Evolutionary conservation across 1,139 yeast genomes (phyloP).

Genomic region (Taphrina communis): DNA sequence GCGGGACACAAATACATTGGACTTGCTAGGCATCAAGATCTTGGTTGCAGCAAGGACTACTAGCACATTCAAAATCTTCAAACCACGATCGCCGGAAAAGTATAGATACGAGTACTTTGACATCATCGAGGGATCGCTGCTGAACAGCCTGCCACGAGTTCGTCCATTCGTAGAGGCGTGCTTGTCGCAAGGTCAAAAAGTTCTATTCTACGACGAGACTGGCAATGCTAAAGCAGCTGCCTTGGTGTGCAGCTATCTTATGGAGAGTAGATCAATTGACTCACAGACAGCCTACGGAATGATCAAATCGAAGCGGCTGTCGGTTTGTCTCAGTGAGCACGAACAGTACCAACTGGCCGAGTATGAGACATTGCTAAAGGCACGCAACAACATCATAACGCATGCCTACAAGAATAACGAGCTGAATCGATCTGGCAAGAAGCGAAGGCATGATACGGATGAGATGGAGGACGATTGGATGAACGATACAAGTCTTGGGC

Average conservation of each 20-base stretch:
- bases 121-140: constrained; percentile 30
- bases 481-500: background rate
- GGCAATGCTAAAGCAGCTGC: constrained; percentile 37
- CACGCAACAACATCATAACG: constrained; percentile 18
- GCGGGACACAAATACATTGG: constrained; percentile 27
- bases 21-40: constrained; percentile 19
- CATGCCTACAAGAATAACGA: constrained; percentile 29
- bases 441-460: constrained; percentile 17
- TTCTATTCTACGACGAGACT: constrained; percentile 34
- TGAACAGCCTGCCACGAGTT: constrained; percentile 15
- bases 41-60: constrained; percentile 33
- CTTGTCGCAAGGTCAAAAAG: constrained; percentile 16
- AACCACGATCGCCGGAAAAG: constrained; percentile 22
- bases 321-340: constrained; percentile 26
- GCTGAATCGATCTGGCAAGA: constrained; percentile 17
- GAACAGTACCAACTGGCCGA: constrained; percentile 32
- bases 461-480: constrained; percentile 10
- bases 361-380: constrained; percentile 33
- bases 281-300: constrained; percentile 22
- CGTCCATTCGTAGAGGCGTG: constrained; percentile 31
- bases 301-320: constrained; percentile 32
- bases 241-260: constrained; percentile 34
- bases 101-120: constrained; percentile 37
- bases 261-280: constrained; percentile 23
- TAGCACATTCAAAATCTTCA: constrained; percentile 30